Base-by-base conservation (phyloP, 768 basidiomycete species). In the Panaeolus papilionaceus region DNA sequence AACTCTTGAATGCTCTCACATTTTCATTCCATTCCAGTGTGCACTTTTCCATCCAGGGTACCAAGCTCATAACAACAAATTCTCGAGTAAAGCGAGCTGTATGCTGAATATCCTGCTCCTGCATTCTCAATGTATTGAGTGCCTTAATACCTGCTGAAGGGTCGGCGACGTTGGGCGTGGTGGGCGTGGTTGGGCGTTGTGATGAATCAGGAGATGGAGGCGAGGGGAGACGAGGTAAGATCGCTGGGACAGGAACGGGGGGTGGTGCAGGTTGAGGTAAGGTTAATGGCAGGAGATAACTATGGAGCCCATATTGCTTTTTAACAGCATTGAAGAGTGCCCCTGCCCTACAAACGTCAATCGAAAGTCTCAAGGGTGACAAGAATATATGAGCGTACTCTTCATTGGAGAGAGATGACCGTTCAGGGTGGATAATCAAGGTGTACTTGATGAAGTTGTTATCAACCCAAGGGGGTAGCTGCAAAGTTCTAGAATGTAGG, bases 41-140 rank as follows among this genome's bases (percentile, higher is more conserved):
- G 76, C 90, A 91, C 73, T 91, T 94, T 80, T 99, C 97, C 94
- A 99, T 96, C 94, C 94, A 98, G 0, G 96, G 96, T 2, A 98
- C 77, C 54, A 99, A 78, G 74, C 93, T 96, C 89, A 93, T 94
- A 11, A 91, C 89, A 3, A 94, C 84, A 71, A 98, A 92, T 77
- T 98, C 96, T 54, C 95, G 86, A 10, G 94, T 85, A 72, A 98
- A 95, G 64, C 88, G 86, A 0, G 89, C 89, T 6, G 89, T 86
- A 71, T 88, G 86, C 64, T 91, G 86, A 14, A 94, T 91, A 79
- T 97, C 95, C 61, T 80, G 79, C 72, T 94, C 89, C 9, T 81
- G 82, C 80, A 96, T 80, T 38, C 80, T 78, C 44, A 94, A 72
- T 0, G 85, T 81, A 70, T 83, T 82, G 8, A 81, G 65, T 20